Base-by-base conservation (phyloP, 257 asterid species). In the Forsythia viridissima region DNA sequence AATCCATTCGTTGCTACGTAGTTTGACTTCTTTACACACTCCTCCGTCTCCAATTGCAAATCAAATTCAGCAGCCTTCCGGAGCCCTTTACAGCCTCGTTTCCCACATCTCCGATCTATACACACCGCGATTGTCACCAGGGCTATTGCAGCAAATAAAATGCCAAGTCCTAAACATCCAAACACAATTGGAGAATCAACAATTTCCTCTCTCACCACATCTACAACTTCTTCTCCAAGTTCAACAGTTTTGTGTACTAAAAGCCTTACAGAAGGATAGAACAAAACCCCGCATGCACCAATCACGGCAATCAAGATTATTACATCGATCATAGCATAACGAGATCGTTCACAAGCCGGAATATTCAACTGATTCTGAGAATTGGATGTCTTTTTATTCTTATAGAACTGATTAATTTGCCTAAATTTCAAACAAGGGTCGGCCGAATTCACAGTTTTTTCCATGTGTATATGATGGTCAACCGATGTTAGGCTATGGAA, bases 61-160 rank as follows among this genome's bases (percentile, higher is more conserved):
- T 95, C 99, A 73, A 95, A 95, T 76, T 95, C 98, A 13, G 98
- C 98, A 5, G 96, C 95, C 59, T 90, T 89, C 0, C 85, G 78
- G 2, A 93, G 96, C 83, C 99, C 97, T 0, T 85, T 88, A 59
- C 99, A 95, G 7, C 94, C 92, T 2, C 85, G 81, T 80, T 79
- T 92, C 80, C 98, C 97, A 73, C 99, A 95, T 61, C 88, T 82
- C 37, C 86, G 77, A 34, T 87, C 88, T 1, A 89, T 85, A 80
- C 87, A 93, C 2, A 90, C 48, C 0, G 79, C 78, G 81, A 93
- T 87, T 0, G 92, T 93, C 65, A 90, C 80, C 8, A 92, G 87
- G 16, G 98, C 96, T 57, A 82, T 74, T 1, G 80, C 84, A 2
- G 97, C 90, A 73, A 88, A 90, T 30, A 91, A 75, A 70, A 92